A percentile compares a stretch with the other conserved stretches of the same genome.
These are phyloP conservation scores for Plenodomus tracheiphilus DNA, from an alignment of 2,329 filamentous ascomycete genomes.

Conservation along the genomic window DNA sequence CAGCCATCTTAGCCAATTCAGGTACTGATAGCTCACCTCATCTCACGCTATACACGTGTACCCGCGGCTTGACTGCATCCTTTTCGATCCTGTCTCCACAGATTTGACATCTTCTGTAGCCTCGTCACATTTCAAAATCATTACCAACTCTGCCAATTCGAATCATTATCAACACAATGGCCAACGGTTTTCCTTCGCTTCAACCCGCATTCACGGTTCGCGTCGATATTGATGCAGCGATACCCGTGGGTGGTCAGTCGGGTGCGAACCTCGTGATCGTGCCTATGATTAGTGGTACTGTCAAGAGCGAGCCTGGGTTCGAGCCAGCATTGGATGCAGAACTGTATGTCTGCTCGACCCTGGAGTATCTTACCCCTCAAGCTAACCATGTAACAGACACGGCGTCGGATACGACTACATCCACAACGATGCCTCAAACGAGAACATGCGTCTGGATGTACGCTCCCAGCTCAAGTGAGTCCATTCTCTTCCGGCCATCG, in stretches of 20 bases:
- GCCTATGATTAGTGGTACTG: constrained; percentile 34
- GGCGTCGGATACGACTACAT: constrained; percentile 40
- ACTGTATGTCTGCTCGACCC: constrained; percentile 14
- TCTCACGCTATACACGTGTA: neutral
- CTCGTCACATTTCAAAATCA: neutral
- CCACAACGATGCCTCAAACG: constrained; percentile 29
- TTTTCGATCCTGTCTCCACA: neutral
- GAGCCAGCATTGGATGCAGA: constrained; percentile 32
- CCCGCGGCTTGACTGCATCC: neutral
- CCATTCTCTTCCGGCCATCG: neutral
- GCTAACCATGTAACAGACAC: too few relatives aligned
- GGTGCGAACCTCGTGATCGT: constrained; percentile 31
- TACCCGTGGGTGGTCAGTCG: constrained; percentile 28
- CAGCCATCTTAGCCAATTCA: neutral
- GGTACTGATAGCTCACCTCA: neutral
- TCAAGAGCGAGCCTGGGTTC: constrained; percentile 36
- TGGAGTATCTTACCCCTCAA: too few relatives aligned
- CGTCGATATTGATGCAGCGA: constrained; percentile 32
- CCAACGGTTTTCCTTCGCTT: constrained; percentile 29
- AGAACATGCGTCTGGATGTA: constrained; percentile 36
- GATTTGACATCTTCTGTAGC: neutral
- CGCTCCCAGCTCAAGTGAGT: constrained; percentile 31
- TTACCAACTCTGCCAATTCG: neutral
- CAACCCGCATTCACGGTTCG: constrained; percentile 38
- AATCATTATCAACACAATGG: constrained; percentile 13